Percentiles rank a stretch among this genome's conserved stretches.
Evolutionary conservation across 2,329 filamentous ascomycete genomes (phyloP).

Genomic region (Aspergillus fischeri): DNA sequence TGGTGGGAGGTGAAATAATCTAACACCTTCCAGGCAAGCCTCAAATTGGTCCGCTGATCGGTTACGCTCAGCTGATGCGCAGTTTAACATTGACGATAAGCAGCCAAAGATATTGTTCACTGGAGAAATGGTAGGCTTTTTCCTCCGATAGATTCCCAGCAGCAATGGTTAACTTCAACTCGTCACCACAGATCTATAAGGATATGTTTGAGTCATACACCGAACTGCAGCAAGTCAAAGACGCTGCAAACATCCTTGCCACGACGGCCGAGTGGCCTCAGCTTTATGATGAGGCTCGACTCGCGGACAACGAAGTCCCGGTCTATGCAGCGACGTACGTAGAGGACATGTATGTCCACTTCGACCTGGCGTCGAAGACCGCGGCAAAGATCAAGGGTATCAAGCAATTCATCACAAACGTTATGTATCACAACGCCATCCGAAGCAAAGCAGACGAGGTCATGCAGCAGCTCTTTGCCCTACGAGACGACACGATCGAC

Average conservation of each 20-base stretch:
- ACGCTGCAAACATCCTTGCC: constrained; percentile 69
- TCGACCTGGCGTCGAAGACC: constrained; percentile 67
- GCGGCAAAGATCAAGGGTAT: constrained; percentile 69
- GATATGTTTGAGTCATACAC: constrained; percentile 78
- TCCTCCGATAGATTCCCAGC: not conserved
- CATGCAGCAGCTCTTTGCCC: constrained; percentile 67
- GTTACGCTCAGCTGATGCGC: constrained; percentile 31
- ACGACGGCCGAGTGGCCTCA: constrained; percentile 64
- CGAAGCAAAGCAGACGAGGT: constrained; percentile 71
- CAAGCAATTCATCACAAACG: constrained; percentile 81
- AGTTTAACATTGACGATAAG: constrained; percentile 44
- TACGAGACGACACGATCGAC: constrained; percentile 64
- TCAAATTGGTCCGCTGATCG: constrained; percentile 71
- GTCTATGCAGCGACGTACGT: constrained; percentile 80
- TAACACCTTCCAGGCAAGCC: constrained; percentile 42
- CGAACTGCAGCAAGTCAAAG: constrained; percentile 66
- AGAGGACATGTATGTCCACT: constrained; percentile 92
- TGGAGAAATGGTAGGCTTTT: constrained; percentile 69
- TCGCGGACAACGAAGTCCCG: constrained; percentile 74
- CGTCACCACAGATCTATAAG: constrained; percentile 58
- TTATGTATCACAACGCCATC: constrained; percentile 81
- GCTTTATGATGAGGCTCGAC: constrained; percentile 70
- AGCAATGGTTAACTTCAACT: not conserved
- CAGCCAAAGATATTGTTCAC: constrained; percentile 68
- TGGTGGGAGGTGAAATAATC: not conserved